Evolutionary conservation across 75 land plant genomes (phyloP).

Genomic region (Picea glauca): DNA sequence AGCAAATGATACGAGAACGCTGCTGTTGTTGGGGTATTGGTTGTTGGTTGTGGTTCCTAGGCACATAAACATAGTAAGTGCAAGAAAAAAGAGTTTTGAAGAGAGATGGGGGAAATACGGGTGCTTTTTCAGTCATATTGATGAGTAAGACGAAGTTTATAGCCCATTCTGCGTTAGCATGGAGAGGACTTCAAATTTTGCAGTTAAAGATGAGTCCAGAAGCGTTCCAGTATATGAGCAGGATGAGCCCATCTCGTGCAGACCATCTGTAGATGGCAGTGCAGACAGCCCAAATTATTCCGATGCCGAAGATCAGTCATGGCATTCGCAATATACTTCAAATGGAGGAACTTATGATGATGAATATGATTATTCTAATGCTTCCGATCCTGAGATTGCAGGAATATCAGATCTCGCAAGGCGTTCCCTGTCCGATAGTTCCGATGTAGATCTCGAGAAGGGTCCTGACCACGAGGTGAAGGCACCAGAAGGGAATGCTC

Average conservation of each 20-base stretch:
- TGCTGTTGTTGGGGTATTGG: no score
- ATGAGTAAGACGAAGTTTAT: background rate
- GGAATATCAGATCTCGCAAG: no score
- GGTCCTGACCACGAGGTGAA: conserved; percentile 6
- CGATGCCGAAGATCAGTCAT: background rate
- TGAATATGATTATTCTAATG: background rate
- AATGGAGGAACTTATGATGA: background rate
- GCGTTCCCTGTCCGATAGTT: background rate
- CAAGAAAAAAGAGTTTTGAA: no score
- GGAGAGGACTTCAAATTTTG: background rate
- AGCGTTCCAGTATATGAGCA: no score
- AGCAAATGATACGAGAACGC: no score
- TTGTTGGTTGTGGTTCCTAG: no score
- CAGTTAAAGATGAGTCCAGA: background rate
- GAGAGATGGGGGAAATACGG: no score
- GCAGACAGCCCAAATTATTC: background rate
- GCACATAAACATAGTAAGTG: no score
- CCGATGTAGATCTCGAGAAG: conserved; percentile 3
- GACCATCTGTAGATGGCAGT: background rate
- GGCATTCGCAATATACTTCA: conserved; percentile 6
- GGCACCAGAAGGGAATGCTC: conserved; percentile 14
- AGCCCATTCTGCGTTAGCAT: background rate
- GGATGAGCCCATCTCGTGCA: background rate
- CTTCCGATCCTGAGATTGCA: background rate
- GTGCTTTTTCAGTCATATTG: background rate